Conservation (phyloP, 176 grass and related monocot genomes). For the Otatea glauca region DNA sequence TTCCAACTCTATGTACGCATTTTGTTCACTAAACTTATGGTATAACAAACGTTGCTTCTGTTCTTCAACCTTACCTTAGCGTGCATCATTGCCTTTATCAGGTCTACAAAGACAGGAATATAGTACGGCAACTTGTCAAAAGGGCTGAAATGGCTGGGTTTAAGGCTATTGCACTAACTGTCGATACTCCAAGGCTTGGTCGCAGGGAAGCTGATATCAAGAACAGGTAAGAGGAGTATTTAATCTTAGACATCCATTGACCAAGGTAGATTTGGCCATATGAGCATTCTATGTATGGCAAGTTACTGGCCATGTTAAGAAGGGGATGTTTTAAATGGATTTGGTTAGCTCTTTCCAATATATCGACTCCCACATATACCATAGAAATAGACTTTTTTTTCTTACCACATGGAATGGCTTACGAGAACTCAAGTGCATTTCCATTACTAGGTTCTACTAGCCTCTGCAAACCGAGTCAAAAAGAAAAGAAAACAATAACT, state of each 20-base stretch:
- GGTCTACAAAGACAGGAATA: conserved; percentile 92
- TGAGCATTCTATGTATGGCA: not conserved
- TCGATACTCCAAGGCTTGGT: conserved; percentile 85
- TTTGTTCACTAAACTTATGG: not conserved
- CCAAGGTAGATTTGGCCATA: not conserved
- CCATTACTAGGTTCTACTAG: too few species aligned
- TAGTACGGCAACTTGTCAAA: conserved; percentile 73
- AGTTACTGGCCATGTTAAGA: not conserved
- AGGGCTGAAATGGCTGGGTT: conserved; percentile 91
- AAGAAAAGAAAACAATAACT: too few species aligned
- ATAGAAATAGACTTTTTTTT: too few species aligned
- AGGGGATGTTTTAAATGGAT: not conserved
- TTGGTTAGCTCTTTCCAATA: not conserved
- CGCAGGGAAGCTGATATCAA: conserved; percentile 95
- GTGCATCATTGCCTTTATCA: conserved; percentile 15
- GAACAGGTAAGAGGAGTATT: conserved; percentile 57
- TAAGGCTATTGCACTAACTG: conserved; percentile 92
- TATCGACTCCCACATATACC: too few species aligned
- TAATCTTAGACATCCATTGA: not conserved
- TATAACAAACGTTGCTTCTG: not conserved
- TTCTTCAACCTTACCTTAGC: not conserved
- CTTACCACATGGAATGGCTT: too few species aligned
- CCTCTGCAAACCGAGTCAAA: too few species aligned
- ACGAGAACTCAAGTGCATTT: too few species aligned
- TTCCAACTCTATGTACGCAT: conserved; percentile 91